A percentile compares a stretch with the other conserved stretches of the same genome.
These are phyloP conservation scores for Chaetomiaceae sp. DNA, from an alignment of 2,329 filamentous ascomycete species.

Conservation along the genomic window DNA sequence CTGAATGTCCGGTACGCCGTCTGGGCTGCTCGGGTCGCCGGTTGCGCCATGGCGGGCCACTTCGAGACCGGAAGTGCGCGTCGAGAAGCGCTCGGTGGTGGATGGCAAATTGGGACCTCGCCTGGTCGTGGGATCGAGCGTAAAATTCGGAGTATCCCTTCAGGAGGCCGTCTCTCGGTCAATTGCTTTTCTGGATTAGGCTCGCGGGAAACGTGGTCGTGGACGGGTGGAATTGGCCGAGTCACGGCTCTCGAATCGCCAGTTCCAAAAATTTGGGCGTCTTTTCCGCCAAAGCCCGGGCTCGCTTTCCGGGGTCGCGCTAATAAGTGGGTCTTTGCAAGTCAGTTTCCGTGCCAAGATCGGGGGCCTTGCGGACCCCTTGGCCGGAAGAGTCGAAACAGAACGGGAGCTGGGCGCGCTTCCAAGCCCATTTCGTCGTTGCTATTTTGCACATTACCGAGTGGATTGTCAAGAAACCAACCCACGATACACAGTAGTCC, in stretches of 20 bases:
- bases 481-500: no score
- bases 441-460: no score
- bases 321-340: constrained; percentile 6
- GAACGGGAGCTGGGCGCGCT: not conserved
- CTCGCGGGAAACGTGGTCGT: not conserved
- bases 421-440: no score
- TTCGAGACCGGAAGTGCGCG: no score
- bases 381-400: not conserved
- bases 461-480: no score
- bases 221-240: not conserved
- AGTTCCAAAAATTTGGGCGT: constrained; percentile 14
- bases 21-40: constrained; percentile 3
- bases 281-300: not conserved
- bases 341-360: not conserved
- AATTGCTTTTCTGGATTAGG: not conserved
- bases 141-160: not conserved
- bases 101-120: no score
- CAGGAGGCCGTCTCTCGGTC: not conserved
- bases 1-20: constrained; percentile 37
- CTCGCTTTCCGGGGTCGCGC: not conserved
- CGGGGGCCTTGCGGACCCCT: not conserved
- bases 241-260: not conserved
- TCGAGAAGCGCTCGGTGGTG: no score
- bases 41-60: constrained; percentile 12
- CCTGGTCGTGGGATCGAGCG: no score